Evolutionary conservation across 805 yeast genomes (phyloP).

Genomic region (Candida koratica): DNA sequence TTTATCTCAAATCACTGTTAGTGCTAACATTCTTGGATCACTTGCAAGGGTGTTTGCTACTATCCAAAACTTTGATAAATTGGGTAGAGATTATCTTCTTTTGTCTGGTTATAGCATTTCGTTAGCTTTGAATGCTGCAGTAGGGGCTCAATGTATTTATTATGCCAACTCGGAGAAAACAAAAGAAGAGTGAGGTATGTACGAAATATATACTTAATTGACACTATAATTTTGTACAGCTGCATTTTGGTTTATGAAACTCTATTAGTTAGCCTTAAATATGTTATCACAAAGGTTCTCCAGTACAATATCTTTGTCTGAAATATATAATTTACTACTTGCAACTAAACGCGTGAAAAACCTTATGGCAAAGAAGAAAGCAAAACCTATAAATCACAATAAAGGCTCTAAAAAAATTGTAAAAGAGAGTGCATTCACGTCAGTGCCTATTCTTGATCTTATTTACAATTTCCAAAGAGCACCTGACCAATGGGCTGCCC

Average conservation of each 20-base stretch:
- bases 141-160: constrained; percentile 33
- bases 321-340: too few relatives aligned
- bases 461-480: constrained; percentile 76
- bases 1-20: constrained; percentile 35
- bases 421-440: constrained; percentile 15
- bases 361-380: constrained; percentile 15
- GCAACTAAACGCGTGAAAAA: constrained; percentile 1
- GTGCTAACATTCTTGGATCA: constrained; percentile 40
- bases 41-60: constrained; percentile 40
- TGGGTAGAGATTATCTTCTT: constrained; percentile 31
- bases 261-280: too few relatives aligned
- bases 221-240: too few relatives aligned
- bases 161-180: constrained; percentile 13
- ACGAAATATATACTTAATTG: too few relatives aligned
- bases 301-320: too few relatives aligned
- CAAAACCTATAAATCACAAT: constrained; percentile 4
- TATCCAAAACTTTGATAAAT: constrained; percentile 25
- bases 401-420: constrained; percentile 1
- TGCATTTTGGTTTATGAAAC: too few relatives aligned
- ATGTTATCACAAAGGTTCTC: too few relatives aligned
- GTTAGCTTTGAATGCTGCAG: constrained; percentile 29
- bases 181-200: constrained; percentile 12
- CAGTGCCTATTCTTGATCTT: constrained; percentile 72
- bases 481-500: constrained; percentile 85
- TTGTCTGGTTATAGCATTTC: constrained; percentile 38